Conservation (phyloP, 768 basidiomycete species). For the Pilatotrama ljubarskyi region DNA sequence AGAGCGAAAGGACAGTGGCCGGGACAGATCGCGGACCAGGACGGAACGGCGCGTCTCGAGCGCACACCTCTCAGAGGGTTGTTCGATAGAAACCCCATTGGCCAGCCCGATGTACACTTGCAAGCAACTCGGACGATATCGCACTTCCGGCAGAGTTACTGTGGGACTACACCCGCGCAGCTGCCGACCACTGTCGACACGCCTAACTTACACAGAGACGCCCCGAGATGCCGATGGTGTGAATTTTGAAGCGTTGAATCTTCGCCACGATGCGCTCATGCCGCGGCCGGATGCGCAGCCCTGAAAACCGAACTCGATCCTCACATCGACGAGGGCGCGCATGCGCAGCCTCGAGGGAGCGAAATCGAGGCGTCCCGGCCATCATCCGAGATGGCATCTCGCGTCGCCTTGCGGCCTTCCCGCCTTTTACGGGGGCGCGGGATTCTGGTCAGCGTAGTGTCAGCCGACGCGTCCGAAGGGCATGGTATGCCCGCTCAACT, state of each 20-base stretch:
- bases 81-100: too few species aligned
- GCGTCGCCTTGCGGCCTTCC: too few species aligned
- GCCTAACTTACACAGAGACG: too few species aligned
- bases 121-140: neutral
- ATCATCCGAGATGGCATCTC: too few species aligned
- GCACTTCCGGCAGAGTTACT: neutral
- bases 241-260: neutral
- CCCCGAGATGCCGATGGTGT: neutral
- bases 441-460: too few species aligned
- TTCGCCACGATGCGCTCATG: neutral
- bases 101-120: neutral
- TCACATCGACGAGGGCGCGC: neutral
- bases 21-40: neutral
- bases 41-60: neutral
- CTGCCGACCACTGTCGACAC: neutral
- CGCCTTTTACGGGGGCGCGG: too few species aligned
- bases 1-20: neutral
- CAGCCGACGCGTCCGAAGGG: too few species aligned
- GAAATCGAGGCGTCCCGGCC: neutral
- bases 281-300: too few species aligned
- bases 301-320: neutral
- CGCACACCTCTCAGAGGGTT: neutral
- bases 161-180: neutral
- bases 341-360: neutral
- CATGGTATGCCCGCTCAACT: too few species aligned